Evolutionary conservation across 2,329 filamentous ascomycete species (phyloP).

Genomic region (Fusarium nanum): DNA sequence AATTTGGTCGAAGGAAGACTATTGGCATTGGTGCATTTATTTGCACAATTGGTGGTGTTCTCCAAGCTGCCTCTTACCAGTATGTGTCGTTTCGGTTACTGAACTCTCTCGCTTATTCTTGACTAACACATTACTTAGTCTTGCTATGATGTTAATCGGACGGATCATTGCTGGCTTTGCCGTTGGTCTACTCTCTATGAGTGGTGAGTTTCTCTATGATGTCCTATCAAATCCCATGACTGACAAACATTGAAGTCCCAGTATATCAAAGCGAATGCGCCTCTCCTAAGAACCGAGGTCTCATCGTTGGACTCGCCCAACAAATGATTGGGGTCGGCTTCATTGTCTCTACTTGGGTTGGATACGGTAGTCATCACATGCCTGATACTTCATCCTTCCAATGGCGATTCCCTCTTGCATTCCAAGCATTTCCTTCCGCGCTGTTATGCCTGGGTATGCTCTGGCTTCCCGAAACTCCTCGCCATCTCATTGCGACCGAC

Average conservation of each 20-base stretch:
- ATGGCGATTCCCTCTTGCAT: slow-evolving; percentile 47
- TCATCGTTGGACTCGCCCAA: slow-evolving; percentile 66
- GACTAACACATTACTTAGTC: slow-evolving; percentile 55
- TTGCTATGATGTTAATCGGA: slow-evolving; percentile 44
- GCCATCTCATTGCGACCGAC: slow-evolving; percentile 51
- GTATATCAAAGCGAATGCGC: slow-evolving; percentile 45
- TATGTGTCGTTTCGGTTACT: slow-evolving; percentile 2
- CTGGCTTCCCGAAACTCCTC: slow-evolving; percentile 45
- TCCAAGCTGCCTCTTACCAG: slow-evolving; percentile 63
- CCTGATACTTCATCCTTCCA: slow-evolving; percentile 48
- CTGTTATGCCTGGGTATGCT: slow-evolving; percentile 41
- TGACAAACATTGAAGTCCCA: slow-evolving; percentile 48
- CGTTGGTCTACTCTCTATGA: slow-evolving; percentile 55
- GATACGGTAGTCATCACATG: slow-evolving; percentile 48
- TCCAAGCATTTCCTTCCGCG: slow-evolving; percentile 40
- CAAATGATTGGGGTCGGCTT: slow-evolving; percentile 67
- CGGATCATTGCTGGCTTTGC: slow-evolving; percentile 44
- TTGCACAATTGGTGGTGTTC: slow-evolving; percentile 62
- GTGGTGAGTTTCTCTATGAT: slow-evolving; percentile 38
- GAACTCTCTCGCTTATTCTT: slow-evolving; percentile 55
- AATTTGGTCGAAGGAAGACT: slow-evolving; percentile 64
- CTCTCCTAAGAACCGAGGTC: slow-evolving; percentile 41
- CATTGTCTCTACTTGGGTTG: slow-evolving; percentile 61
- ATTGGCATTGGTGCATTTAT: slow-evolving; percentile 65
- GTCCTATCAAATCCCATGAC: slow-evolving; percentile 55